Base-by-base conservation (phyloP, 1,284 basidiomycete species). In the Naganishia sp. region DNA sequence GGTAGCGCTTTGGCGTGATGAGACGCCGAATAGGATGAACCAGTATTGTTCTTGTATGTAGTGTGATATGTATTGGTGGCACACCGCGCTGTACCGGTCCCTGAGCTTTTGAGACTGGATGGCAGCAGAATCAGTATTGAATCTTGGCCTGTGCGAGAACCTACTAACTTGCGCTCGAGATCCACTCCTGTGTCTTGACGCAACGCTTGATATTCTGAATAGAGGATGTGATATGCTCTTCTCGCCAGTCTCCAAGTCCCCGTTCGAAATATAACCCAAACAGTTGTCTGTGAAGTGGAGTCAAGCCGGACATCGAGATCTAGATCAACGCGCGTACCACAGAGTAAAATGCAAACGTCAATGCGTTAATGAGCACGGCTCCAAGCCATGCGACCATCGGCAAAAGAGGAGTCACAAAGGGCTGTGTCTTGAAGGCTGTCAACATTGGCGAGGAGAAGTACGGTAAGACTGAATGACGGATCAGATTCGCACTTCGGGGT, bases 211-310 rank as follows among this genome's bases (percentile, higher is more conserved):
- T 60, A 66, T n/a, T 66, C 65, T 9, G 42, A 4, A 25, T 55
- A 61, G 6, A 60, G 16, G 18, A 61, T 13, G 6, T 31, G 33
- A 21, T 36, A 53, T 11, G 65, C 57, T 11, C 56, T 28, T 44
- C 57, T 50, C 6, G 50, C 49, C 28, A 66, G 16, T 46, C 57
- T 25, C 65, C 65, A 66, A 2, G 50, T 54, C 13, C 65, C 57
- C 4, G 57, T 66, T 6, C 65, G 56, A 33, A 66, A 46, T 11
- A 66, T 13, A 11, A 66, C 49, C 65, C 65, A 66, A 25, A 66
- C 36, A 1, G 65, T 60, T 1, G 65, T 66, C 65, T 66, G 44
- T 10, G 36, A 44, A n/a, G 6, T 7, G 21, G 36, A 21, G n/a
- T 21, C 16, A 33, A 31, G 9, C 28, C 23, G 21, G 15, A 36